Conservation (phyloP, 345 rosid species). For the Eucalyptus microcorys region DNA sequence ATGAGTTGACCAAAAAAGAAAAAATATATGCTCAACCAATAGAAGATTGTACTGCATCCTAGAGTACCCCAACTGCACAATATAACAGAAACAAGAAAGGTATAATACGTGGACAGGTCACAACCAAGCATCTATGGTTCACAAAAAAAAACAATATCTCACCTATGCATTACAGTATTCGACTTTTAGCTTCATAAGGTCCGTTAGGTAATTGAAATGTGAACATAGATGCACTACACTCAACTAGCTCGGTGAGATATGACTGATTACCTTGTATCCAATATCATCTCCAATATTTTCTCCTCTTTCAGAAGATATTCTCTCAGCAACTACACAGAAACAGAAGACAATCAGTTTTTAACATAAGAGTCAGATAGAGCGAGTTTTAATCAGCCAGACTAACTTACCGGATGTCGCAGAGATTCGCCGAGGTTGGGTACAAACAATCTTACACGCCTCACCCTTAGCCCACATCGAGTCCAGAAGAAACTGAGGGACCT, state of each 20-base stretch:
- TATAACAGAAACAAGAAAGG: not conserved
- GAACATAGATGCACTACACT: not conserved
- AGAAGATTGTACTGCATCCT: not conserved
- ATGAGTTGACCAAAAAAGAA: not conserved
- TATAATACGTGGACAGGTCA: not conserved
- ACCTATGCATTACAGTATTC: not conserved
- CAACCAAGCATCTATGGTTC: not conserved
- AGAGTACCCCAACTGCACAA: not conserved
- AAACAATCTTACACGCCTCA: constrained; percentile 73
- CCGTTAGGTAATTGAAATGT: not conserved
- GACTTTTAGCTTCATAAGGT: not conserved
- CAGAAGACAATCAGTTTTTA: not conserved
- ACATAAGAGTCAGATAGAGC: not conserved
- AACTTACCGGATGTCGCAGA: constrained; percentile 79
- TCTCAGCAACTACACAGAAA: constrained; percentile 68
- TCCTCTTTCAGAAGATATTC: constrained; percentile 86
- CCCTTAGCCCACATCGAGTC: constrained; percentile 73
- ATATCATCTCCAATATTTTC: constrained; percentile 61
- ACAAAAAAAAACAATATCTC: not conserved
- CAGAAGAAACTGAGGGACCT: constrained; percentile 91
- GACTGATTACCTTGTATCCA: constrained; percentile 73
- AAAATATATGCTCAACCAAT: not conserved
- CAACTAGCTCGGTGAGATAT: not conserved
- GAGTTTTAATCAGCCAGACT: not conserved
- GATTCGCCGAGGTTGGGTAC: constrained; percentile 98